Evolutionary conservation across 345 rosid genomes (phyloP).

Genomic region (Arabidopsis thaliana): DNA sequence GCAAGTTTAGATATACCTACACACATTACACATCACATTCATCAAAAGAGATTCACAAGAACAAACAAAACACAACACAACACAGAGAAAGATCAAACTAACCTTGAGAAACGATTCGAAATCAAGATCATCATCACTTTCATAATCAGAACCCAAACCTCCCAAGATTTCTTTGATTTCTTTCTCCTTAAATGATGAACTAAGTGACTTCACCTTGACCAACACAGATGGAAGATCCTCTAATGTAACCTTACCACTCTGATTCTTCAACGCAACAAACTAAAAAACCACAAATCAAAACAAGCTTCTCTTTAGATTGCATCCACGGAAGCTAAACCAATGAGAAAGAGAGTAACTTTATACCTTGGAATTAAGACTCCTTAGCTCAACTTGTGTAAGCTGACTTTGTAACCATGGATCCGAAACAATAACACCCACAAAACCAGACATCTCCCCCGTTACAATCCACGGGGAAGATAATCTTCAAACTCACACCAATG

Average conservation of each 20-base stretch:
- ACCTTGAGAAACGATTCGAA: slow-evolving; percentile 91
- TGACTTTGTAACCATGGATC: slow-evolving; percentile 92
- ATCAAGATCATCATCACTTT: slow-evolving; percentile 55
- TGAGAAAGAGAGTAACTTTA: background rate
- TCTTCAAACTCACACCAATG: slow-evolving; percentile 35
- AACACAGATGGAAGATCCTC: slow-evolving; percentile 69
- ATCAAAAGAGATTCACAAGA: slow-evolving; percentile 28
- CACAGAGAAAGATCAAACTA: background rate
- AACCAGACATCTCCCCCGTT: slow-evolving; percentile 72
- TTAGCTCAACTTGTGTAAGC: slow-evolving; percentile 92
- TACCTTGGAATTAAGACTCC: slow-evolving; percentile 81
- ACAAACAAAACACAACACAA: background rate
- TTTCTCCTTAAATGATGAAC: slow-evolving; percentile 66
- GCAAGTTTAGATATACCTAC: slow-evolving; percentile 67
- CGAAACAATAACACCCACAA: slow-evolving; percentile 67
- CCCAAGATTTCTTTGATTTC: slow-evolving; percentile 61
- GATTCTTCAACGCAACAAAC: slow-evolving; percentile 68
- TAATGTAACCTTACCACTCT: slow-evolving; percentile 62
- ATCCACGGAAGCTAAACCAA: background rate
- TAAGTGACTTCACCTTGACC: slow-evolving; percentile 76
- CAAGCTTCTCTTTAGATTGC: slow-evolving; percentile 11
- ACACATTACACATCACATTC: slow-evolving; percentile 23
- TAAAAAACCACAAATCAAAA: slow-evolving; percentile 40
- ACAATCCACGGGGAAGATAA: slow-evolving; percentile 21
- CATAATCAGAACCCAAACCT: slow-evolving; percentile 51